These are phyloP conservation scores for Reutealis trisperma DNA, from an alignment of 345 rosid genomes.

Conservation along the genomic window DNA sequence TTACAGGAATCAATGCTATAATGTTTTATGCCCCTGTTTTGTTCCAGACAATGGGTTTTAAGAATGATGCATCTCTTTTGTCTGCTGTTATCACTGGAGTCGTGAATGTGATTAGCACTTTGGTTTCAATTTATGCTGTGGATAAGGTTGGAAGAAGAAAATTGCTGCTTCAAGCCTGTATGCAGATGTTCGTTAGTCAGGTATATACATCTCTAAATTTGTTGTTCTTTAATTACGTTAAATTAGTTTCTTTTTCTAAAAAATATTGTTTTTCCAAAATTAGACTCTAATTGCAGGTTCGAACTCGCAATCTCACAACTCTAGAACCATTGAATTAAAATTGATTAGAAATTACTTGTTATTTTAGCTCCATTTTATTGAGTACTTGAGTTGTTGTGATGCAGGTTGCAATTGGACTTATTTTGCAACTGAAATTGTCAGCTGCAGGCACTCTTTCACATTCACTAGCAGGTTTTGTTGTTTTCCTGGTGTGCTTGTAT, in stretches of 20 bases:
- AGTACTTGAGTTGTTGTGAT: neutral
- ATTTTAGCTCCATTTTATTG: neutral
- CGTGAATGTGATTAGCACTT: conserved; percentile 22
- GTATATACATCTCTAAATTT: neutral
- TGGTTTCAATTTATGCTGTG: conserved; percentile 18
- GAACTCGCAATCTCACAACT: too few relatives aligned
- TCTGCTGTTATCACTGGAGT: conserved; percentile 28
- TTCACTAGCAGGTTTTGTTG: conserved; percentile 6
- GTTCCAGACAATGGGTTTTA: conserved; percentile 26
- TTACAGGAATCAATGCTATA: conserved; percentile 32
- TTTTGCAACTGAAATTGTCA: neutral
- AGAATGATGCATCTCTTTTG: conserved; percentile 24
- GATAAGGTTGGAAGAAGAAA: conserved; percentile 22
- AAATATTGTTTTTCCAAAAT: too few relatives aligned
- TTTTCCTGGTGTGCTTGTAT: conserved; percentile 14
- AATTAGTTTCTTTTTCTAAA: too few relatives aligned
- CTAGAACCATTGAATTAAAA: too few relatives aligned
- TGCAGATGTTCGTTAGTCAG: conserved; percentile 17
- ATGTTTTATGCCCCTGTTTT: conserved; percentile 29
- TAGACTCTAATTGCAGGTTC: too few relatives aligned
- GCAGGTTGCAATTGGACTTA: conserved; percentile 19
- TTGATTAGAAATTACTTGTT: too few relatives aligned
- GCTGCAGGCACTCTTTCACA: conserved; percentile 13
- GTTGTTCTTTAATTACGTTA: neutral
- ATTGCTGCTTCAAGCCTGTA: conserved; percentile 21